phyloP scores from a whole-genome alignment of 2,329 filamentous ascomycete species.

The Aspergillus uvarum region DNA sequence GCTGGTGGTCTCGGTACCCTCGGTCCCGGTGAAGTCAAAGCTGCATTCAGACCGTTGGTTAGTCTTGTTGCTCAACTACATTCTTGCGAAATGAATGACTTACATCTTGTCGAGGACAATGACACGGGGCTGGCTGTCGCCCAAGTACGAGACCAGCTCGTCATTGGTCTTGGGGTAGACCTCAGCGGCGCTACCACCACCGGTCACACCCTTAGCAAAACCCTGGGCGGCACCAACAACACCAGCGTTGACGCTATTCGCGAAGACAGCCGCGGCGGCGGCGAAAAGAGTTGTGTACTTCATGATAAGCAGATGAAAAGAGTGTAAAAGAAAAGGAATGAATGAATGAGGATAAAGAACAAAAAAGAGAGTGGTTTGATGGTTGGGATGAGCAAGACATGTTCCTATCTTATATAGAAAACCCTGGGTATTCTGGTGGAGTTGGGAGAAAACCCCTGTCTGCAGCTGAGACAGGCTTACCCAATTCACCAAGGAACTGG shows the following conservation, averaged over 20 bases:
- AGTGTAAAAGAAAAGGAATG: not conserved
- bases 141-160: constrained; percentile 61
- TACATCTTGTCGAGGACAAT: constrained; percentile 49
- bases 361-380: not conserved
- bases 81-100: not conserved
- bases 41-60: constrained; percentile 2
- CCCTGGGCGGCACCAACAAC: constrained; percentile 44
- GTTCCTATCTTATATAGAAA: not conserved
- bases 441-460: not conserved
- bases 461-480: not conserved
- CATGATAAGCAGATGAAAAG: constrained; percentile 11
- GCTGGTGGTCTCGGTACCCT: constrained; percentile 47
- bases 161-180: constrained; percentile 55
- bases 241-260: constrained; percentile 9
- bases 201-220: constrained; percentile 58
- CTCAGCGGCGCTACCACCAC: constrained; percentile 56
- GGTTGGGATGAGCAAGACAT: not conserved
- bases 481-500: not conserved
- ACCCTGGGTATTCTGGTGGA: not conserved
- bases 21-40: constrained; percentile 20
- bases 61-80: not conserved
- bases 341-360: not conserved
- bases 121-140: constrained; percentile 53
- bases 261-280: constrained; percentile 11
- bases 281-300: constrained; percentile 13